These are phyloP conservation scores for Xylaria acuta DNA, from an alignment of 495 filamentous ascomycete species.

Conservation along the genomic window DNA sequence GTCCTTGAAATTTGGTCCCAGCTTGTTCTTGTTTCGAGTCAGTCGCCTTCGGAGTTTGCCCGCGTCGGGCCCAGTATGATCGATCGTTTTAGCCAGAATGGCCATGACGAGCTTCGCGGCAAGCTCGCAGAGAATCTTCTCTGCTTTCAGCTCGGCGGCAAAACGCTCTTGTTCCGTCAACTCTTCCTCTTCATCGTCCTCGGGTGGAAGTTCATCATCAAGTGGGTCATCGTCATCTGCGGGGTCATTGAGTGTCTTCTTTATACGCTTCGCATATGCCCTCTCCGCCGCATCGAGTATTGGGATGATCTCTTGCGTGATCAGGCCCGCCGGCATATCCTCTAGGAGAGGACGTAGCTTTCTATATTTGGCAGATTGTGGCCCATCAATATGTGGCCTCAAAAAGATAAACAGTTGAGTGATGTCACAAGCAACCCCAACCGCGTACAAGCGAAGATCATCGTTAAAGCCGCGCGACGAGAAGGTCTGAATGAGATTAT, in stretches of 20 bases:
- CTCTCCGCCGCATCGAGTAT: constrained; percentile 79
- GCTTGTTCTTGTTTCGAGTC: constrained; percentile 65
- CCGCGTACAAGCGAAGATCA: constrained; percentile 75
- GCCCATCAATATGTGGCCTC: constrained; percentile 49
- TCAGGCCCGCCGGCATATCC: constrained; percentile 62
- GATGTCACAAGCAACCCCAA: constrained; percentile 77
- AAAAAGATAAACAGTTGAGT: constrained; percentile 80
- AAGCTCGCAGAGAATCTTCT: constrained; percentile 83
- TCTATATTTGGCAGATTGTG: constrained; percentile 48
- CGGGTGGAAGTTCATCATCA: constrained; percentile 60
- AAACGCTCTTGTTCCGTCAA: constrained; percentile 60
- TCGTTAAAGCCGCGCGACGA: constrained; percentile 69
- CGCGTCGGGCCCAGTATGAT: constrained; percentile 61
- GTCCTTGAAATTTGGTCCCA: constrained; percentile 79
- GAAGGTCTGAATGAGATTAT: constrained; percentile 70
- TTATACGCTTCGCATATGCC: constrained; percentile 71
- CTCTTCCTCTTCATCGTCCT: constrained; percentile 66
- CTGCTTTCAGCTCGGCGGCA: constrained; percentile 69
- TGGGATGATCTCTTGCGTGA: constrained; percentile 66
- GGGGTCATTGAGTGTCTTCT: constrained; percentile 68
- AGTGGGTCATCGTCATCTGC: constrained; percentile 71
- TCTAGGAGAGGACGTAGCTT: constrained; percentile 67
- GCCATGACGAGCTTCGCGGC: constrained; percentile 82
- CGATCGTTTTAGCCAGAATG: constrained; percentile 74
- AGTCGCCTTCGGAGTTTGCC: constrained; percentile 70